phyloP scores from a whole-genome alignment of 2,329 filamentous ascomycete species.

The Trichoderma sp. region DNA sequence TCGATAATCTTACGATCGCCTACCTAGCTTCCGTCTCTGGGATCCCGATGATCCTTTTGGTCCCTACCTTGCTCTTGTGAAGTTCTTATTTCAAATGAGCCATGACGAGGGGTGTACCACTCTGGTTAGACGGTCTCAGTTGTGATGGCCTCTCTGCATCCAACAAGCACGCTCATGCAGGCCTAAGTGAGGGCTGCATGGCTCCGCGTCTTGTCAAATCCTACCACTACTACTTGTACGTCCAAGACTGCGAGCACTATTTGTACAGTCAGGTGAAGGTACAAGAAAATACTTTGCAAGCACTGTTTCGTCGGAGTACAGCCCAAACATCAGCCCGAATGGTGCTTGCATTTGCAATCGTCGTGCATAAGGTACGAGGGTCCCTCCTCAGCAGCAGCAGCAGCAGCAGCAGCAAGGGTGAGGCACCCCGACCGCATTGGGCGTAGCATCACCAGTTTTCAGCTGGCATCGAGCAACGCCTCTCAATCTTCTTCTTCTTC shows the following conservation, averaged over 20 bases:
- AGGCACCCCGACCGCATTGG: conserved; percentile 37
- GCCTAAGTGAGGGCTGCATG: background rate
- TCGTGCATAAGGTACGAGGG: no score
- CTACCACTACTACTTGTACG: no score
- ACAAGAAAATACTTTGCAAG: background rate
- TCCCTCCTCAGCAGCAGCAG: background rate
- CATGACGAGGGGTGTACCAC: background rate
- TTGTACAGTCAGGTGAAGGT: no score
- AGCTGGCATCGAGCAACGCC: conserved; percentile 28
- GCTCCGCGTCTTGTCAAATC: background rate
- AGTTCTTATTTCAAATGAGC: background rate
- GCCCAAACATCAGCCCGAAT: background rate
- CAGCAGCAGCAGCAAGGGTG: background rate
- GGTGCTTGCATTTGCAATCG: no score
- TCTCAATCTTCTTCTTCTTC: conserved; percentile 18
- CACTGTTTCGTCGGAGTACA: background rate
- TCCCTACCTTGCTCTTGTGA: background rate
- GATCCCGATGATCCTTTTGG: conserved; percentile 10
- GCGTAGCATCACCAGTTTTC: conserved; percentile 26
- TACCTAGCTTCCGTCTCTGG: background rate
- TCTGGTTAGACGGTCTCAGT: conserved; percentile 4
- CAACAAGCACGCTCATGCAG: background rate
- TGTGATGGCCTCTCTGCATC: background rate
- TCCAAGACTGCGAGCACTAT: no score
- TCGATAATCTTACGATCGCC: conserved; percentile 5